Evolutionary conservation across 352 stramenopile species (phyloP), one percentile per base, ranked within the genome.

Genomic region (Globisporangium acanthophoron): DNA sequence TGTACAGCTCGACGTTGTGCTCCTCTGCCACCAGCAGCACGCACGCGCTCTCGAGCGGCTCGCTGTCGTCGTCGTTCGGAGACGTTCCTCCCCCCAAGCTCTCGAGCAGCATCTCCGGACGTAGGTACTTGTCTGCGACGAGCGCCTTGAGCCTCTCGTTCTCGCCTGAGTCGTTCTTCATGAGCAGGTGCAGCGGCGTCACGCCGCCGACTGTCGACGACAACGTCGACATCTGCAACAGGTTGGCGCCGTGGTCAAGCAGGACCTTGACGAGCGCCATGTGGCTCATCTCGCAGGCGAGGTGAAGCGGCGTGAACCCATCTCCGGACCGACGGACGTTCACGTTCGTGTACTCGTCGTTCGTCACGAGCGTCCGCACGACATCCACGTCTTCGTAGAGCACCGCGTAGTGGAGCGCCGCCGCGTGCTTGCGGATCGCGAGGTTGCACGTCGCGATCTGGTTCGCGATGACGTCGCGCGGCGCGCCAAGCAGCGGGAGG

Each of bases 341-440:
- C 4, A 85, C 76, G 37, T 83, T 83, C 15, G 78, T 71, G 52
- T 75, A 54, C 48, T 68, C 64, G 15, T 64, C 53, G 11, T 53
- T 66, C 0, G 27, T 33, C 13, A 87, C 57, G 1, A 90, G 67
- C 27, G 65, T 59, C 6, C 61, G 54, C 5, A 77, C 73, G 15
- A 87, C 67, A 1, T 52, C 62, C 3, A 70, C 18, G 18, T 85
- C 76, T 47, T 86, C 78, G 37, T 88, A 86, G 40, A 86, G 71
- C 27, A 88, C 78, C 3, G 80, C 78, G 24, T 85, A 90, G 39
- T 90, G 80, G 20, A 90, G 63, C 3, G 80, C 76, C 0, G 78
- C 60, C 0, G 74, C 72, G 21, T 90, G 73, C 44, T 87, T 87
- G 7, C 69, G 59, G 5, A 59, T 65, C 1, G 65, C 55, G 21